These are phyloP conservation scores for Starmera stellimalicola DNA, from an alignment of 1,139 yeast genomes.

Conservation along the genomic window DNA sequence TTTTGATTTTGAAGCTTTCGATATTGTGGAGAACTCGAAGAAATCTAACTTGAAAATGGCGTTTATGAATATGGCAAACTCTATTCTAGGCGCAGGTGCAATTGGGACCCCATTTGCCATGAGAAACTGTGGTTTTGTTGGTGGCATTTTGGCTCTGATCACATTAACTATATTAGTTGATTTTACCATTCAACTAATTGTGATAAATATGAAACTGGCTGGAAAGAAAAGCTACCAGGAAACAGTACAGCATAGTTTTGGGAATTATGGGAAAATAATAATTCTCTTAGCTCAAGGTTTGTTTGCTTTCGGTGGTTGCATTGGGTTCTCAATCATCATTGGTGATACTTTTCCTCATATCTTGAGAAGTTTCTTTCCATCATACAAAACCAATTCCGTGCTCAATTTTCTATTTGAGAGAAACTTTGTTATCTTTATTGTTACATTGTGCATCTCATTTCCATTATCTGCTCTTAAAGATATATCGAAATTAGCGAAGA, in stretches of 20 bases:
- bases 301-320: conserved; percentile 90
- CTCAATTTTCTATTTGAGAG: conserved; percentile 50
- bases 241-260: conserved; percentile 74
- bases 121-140: conserved; percentile 65
- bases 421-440: conserved; percentile 56
- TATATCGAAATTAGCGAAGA: conserved; percentile 80
- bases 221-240: conserved; percentile 79
- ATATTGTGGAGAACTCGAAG: conserved; percentile 2
- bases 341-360: conserved; percentile 96
- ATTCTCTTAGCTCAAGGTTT: conserved; percentile 72
- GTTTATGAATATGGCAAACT: conserved; percentile 94
- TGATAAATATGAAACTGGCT: conserved; percentile 71
- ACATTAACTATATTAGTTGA: conserved; percentile 65
- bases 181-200: conserved; percentile 79
- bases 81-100: conserved; percentile 89
- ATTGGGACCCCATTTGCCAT: conserved; percentile 92
- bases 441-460: conserved; percentile 66
- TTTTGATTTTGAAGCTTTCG: conserved; percentile 6
- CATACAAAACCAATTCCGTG: conserved; percentile 29
- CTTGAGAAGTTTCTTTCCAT: conserved; percentile 55
- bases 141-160: conserved; percentile 58
- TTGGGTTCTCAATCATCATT: conserved; percentile 89
- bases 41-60: conserved; percentile 62
- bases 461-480: conserved; percentile 77
- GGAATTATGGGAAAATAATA: conserved; percentile 56